Evolutionary conservation across 345 rosid genomes (phyloP).

Genomic region (Conringia planisiliqua): DNA sequence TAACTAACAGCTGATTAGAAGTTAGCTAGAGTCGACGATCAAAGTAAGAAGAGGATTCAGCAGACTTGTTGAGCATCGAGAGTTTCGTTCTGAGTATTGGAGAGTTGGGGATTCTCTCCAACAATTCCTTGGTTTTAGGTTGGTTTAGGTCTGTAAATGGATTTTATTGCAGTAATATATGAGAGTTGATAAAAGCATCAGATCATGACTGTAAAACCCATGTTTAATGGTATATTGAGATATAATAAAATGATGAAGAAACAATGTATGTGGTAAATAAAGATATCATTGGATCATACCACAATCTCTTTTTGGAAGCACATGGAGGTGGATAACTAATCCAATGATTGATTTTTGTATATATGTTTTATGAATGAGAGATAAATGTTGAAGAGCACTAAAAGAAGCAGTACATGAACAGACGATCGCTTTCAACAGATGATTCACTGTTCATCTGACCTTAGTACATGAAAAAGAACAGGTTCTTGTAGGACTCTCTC

Average conservation of each 20-base stretch:
- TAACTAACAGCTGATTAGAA: neutral
- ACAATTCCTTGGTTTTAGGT: neutral
- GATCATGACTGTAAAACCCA: neutral
- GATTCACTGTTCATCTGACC: slow-evolving; percentile 36
- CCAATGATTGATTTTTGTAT: slow-evolving; percentile 30
- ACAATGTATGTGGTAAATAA: slow-evolving; percentile 3
- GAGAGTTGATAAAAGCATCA: neutral
- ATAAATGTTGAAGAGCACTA: slow-evolving; percentile 30
- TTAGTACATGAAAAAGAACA: slow-evolving; percentile 30
- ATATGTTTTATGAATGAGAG: neutral
- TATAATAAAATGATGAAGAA: slow-evolving; percentile 1
- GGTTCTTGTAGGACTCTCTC: slow-evolving; percentile 20
- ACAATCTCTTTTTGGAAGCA: slow-evolving; percentile 34
- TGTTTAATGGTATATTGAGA: neutral
- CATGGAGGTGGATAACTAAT: slow-evolving; percentile 32
- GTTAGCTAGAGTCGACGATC: neutral
- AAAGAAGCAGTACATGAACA: slow-evolving; percentile 36
- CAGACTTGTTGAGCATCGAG: neutral
- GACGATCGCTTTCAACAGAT: slow-evolving; percentile 30
- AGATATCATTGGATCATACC: slow-evolving; percentile 15
- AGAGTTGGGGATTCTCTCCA: neutral
- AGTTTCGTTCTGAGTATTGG: neutral
- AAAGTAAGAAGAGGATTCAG: neutral
- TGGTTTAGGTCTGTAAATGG: neutral
- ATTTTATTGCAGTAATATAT: neutral